Evolutionary conservation across 2,329 filamentous ascomycete species (phyloP).

Genomic region (Epichloe sylvatica): DNA sequence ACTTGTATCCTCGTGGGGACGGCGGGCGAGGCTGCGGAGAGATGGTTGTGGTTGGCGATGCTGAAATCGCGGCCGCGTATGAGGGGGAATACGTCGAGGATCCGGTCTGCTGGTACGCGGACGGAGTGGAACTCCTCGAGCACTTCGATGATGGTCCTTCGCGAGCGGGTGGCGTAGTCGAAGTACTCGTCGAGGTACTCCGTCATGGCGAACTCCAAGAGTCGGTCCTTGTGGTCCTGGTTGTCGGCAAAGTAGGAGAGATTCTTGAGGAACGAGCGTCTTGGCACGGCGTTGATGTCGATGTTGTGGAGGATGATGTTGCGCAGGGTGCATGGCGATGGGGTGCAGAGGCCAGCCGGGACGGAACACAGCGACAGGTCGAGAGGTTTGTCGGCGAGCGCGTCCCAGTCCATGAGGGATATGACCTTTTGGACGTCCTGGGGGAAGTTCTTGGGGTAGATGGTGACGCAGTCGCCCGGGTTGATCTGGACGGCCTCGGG

Average conservation of each 20-base stretch:
- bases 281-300: conserved; percentile 80
- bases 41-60: conserved; percentile 59
- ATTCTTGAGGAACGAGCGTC: conserved; percentile 69
- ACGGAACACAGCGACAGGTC: conserved; percentile 29
- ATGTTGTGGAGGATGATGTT: conserved; percentile 67
- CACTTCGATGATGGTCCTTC: conserved; percentile 82
- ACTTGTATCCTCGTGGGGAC: conserved; percentile 42
- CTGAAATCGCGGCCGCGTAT: conserved; percentile 90
- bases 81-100: conserved; percentile 60
- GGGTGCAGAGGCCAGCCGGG: conserved; percentile 21
- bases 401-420: conserved; percentile 62
- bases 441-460: conserved; percentile 79
- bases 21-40: conserved; percentile 13
- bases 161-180: conserved; percentile 85
- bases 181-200: conserved; percentile 81
- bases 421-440: conserved; percentile 69
- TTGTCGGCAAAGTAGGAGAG: conserved; percentile 65
- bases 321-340: conserved; percentile 47
- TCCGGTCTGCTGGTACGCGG: conserved; percentile 61
- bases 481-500: conserved; percentile 24
- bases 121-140: conserved; percentile 81
- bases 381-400: conserved; percentile 57
- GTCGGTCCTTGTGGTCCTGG: conserved; percentile 59
- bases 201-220: conserved; percentile 70
- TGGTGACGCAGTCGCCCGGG: conserved; percentile 67